Base-by-base conservation (phyloP, 352 stramenopile genomes). In the Phytopythium helicoides region DNA sequence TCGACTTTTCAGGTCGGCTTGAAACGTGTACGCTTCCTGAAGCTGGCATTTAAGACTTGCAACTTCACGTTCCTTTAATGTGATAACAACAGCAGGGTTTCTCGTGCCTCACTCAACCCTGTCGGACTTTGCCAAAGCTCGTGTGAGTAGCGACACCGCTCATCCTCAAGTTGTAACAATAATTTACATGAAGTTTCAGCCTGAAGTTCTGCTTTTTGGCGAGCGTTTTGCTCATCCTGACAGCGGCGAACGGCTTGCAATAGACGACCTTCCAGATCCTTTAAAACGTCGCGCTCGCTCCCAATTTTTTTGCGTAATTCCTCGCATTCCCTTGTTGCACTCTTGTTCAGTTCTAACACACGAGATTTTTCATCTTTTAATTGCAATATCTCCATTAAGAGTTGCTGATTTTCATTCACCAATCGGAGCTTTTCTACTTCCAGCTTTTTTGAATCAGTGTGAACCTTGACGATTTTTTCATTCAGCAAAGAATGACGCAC, bases 11-110 rank as follows among this genome's bases (percentile, higher is more conserved):
- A 73, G 46, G 2, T 47, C 28, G 22, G 21, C 36, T 10, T 65
- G 42, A 0, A 9, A 12, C 21, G 52, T 26, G 35, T 33, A 28
- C 33, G 40, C 47, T n/a, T 41, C 36, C 28, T 59, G 56, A 15
- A 70, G 49, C 28, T 60, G 53, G 23, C 39, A 35, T 33, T 31
- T 39, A 7, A 81, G 47, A 2, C 33, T 42, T 37, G 60, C 35
- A 15, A 82, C 57, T 41, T 86, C 68, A 19, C 81, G 81, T n/a
- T 79, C 69, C 45, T 89, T 87, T 2, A 89, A 50, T 8, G 56
- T 56, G 4, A 89, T 59, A 0, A 89, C 73, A 28, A 75, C 59
- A 1, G 55, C 39, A n/a, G 64, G 42, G 78, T 64, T 8, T 64
- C 50, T 16, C 65, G 56, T 3, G 64, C 60, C 6, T 68, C 60